Percentiles rank a stretch among this genome's conserved stretches.
phyloP scores from a whole-genome alignment of 805 yeast genomes.

The Saturnispora serradocipensis region DNA sequence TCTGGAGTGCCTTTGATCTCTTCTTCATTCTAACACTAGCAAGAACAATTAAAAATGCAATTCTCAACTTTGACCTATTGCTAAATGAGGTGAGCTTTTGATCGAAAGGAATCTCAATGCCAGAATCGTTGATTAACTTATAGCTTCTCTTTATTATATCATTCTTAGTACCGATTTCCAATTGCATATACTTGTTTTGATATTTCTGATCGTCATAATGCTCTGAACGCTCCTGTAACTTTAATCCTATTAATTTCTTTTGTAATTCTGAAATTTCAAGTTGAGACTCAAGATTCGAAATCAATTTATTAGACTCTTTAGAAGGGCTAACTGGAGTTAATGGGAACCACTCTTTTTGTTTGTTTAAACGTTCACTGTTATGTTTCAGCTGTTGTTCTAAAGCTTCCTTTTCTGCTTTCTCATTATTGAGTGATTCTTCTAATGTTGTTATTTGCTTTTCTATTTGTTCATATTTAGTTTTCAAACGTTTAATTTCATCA shows the following conservation, averaged over 20 bases:
- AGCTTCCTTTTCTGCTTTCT: conserved; percentile 4
- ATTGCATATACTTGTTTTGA: conserved; percentile 24
- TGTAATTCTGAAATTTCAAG: conserved; percentile 30
- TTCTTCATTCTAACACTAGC: conserved; percentile 31
- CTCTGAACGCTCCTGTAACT: conserved; percentile 35
- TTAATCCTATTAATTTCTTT: conserved; percentile 37
- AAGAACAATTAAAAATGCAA: conserved; percentile 27
- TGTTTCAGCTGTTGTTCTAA: conserved; percentile 5
- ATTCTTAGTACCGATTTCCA: conserved; percentile 17
- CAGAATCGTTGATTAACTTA: conserved; percentile 19
- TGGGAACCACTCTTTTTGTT: conserved; percentile 17
- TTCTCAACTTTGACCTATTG: conserved; percentile 3
- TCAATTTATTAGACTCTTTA: conserved; percentile 1
- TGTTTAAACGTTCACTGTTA: conserved; percentile 11
- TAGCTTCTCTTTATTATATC: conserved; percentile 9
- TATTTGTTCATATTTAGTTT: background rate
- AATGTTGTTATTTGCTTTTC: conserved; percentile 4
- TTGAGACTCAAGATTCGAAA: conserved; percentile 1
- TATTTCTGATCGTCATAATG: conserved; percentile 29
- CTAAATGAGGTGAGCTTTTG: conserved; percentile 1
- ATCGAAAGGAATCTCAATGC: background rate
- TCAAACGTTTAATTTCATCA: background rate
- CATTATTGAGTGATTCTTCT: conserved; percentile 1
- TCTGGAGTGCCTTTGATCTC: conserved; percentile 21
- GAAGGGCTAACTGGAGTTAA: conserved; percentile 21